Conservation (phyloP, 139 green algal species). For the Chlorella ohadii region DNA sequence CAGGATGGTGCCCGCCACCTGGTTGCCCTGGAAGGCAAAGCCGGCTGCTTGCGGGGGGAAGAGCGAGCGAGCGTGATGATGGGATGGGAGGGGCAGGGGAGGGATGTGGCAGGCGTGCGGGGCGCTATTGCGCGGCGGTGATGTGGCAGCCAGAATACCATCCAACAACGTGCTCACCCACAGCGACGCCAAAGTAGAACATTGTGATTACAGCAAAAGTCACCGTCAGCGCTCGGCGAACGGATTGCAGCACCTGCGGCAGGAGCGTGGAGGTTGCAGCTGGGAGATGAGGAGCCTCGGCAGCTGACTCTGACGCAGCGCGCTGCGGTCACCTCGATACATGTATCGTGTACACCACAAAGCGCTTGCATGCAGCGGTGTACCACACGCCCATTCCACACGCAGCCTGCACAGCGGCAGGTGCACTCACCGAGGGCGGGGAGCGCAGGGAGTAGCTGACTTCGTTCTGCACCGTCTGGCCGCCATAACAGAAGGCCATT, state of each 20-base stretch:
- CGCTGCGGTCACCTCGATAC: no score
- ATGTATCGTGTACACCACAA: no score
- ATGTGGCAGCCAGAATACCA: no score
- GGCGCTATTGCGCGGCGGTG: no score
- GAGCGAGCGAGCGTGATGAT: not conserved
- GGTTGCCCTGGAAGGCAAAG: not conserved
- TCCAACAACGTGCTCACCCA: not conserved
- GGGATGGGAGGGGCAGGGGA: not conserved
- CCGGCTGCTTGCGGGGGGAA: not conserved
- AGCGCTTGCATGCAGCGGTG: no score
- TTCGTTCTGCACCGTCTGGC: constrained; percentile 15
- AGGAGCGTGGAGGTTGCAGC: no score
- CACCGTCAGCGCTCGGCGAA: not conserved
- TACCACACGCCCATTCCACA: no score
- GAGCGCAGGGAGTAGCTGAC: not conserved
- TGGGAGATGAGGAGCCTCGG: no score
- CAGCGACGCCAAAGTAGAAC: not conserved
- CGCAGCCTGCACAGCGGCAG: no score
- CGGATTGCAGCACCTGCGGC: not conserved
- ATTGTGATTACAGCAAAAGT: not conserved
- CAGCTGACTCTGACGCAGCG: no score
- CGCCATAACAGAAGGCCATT: not conserved
- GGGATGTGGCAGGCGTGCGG: no score
- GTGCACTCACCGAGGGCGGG: not conserved
- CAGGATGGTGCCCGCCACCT: not conserved